Evolutionary conservation across 2,329 filamentous ascomycete genomes (phyloP).

Genomic region (Diaporthe aspalathi): DNA sequence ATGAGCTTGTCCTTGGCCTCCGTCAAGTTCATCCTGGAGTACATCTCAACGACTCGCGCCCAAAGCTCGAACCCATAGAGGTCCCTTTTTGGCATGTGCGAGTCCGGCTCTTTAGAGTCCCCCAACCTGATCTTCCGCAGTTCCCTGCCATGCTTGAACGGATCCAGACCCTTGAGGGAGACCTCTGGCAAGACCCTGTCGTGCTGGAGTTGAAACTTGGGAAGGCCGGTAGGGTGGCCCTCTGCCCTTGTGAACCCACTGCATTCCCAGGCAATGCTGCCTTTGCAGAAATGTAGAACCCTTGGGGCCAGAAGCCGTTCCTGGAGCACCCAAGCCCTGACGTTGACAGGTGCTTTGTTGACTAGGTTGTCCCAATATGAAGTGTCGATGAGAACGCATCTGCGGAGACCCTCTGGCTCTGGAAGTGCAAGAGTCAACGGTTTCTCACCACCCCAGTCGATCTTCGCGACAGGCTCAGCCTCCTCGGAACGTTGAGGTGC

Average conservation of each 20-base stretch:
- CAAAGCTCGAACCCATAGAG: slow-evolving; percentile 23
- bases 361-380: neutral
- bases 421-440: neutral
- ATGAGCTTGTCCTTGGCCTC: slow-evolving; percentile 33
- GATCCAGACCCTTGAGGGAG: neutral
- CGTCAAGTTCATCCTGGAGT: slow-evolving; percentile 11
- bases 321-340: slow-evolving; percentile 42
- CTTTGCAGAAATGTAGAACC: slow-evolving; percentile 40
- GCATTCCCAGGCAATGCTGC: slow-evolving; percentile 42
- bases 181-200: neutral
- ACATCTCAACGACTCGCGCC: slow-evolving; percentile 11
- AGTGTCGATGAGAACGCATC: neutral
- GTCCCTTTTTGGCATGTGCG: neutral
- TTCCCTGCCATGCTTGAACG: neutral
- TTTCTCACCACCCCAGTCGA: neutral
- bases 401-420: neutral
- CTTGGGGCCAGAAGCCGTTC: slow-evolving; percentile 42
- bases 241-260: neutral
- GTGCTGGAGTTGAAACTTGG: neutral
- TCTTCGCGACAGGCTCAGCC: neutral
- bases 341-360: slow-evolving; percentile 33
- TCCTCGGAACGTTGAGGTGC: accelerated
- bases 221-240: neutral
- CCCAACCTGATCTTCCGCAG: neutral
- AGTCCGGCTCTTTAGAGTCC: neutral